Conservation (phyloP, 441 rosid genomes). For the Macaranga tanarius region DNA sequence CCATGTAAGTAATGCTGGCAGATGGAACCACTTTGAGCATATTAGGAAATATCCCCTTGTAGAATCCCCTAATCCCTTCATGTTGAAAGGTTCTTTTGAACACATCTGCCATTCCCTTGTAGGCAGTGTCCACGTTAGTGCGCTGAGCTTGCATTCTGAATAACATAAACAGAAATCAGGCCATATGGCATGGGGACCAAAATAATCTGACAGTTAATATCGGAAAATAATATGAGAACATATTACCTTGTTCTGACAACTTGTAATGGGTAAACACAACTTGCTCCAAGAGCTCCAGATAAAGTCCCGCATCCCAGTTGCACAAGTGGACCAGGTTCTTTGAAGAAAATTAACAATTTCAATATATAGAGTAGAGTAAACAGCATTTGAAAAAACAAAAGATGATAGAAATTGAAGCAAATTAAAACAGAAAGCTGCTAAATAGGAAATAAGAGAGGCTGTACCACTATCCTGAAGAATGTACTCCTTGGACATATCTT, state of each 20-base stretch:
- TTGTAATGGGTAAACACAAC: slow-evolving; percentile 93
- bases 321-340: slow-evolving; percentile 84
- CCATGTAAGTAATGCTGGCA: slow-evolving; percentile 79
- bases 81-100: slow-evolving; percentile 58
- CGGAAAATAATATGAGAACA: background rate
- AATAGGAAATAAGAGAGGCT: slow-evolving; percentile 3
- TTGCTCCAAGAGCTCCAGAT: slow-evolving; percentile 92
- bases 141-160: slow-evolving; percentile 79
- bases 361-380: background rate
- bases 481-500: slow-evolving; percentile 77
- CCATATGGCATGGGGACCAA: background rate
- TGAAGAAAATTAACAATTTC: background rate
- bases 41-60: slow-evolving; percentile 77
- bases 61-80: slow-evolving; percentile 76
- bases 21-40: slow-evolving; percentile 77
- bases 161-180: slow-evolving; percentile 28
- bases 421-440: background rate
- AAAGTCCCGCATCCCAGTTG: slow-evolving; percentile 88
- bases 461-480: slow-evolving; percentile 70
- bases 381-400: background rate
- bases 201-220: background rate
- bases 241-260: slow-evolving; percentile 89
- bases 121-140: slow-evolving; percentile 39
- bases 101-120: slow-evolving; percentile 64
- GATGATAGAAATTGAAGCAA: background rate